A percentile compares a stretch with the other conserved stretches of the same genome.
These are phyloP conservation scores for Colletotrichum australisinense DNA, from an alignment of 2,329 filamentous ascomycete genomes.

Conservation along the genomic window DNA sequence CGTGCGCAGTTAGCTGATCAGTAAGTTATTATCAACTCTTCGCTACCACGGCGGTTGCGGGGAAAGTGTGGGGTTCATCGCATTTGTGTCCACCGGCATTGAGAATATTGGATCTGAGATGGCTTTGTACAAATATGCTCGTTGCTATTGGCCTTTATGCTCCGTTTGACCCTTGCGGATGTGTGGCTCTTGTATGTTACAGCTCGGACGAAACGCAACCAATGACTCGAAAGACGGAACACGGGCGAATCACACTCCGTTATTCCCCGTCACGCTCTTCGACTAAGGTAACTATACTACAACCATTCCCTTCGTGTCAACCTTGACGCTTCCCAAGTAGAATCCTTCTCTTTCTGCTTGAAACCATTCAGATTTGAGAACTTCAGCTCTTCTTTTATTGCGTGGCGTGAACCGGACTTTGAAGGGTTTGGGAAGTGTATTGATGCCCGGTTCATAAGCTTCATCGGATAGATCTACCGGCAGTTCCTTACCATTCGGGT, in stretches of 20 bases:
- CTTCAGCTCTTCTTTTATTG: neutral
- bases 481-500: neutral
- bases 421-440: neutral
- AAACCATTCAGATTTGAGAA: neutral
- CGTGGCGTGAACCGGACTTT: conserved; percentile 8
- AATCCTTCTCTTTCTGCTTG: neutral
- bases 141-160: neutral
- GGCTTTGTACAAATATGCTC: neutral
- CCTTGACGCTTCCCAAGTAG: neutral
- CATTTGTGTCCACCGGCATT: neutral
- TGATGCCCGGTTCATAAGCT: neutral
- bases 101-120: neutral
- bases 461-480: neutral
- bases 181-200: neutral
- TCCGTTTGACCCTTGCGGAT: neutral
- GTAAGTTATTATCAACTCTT: conserved; percentile 17
- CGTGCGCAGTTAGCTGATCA: neutral
- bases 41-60: neutral
- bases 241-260: neutral
- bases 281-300: neutral
- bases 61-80: neutral
- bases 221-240: neutral
- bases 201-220: neutral
- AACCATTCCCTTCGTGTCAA: neutral
- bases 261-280: neutral